Percentiles rank a stretch among this genome's conserved stretches.
Evolutionary conservation across 2,329 filamentous ascomycete species (phyloP).

Genomic region (Diaporthe australafricana): DNA sequence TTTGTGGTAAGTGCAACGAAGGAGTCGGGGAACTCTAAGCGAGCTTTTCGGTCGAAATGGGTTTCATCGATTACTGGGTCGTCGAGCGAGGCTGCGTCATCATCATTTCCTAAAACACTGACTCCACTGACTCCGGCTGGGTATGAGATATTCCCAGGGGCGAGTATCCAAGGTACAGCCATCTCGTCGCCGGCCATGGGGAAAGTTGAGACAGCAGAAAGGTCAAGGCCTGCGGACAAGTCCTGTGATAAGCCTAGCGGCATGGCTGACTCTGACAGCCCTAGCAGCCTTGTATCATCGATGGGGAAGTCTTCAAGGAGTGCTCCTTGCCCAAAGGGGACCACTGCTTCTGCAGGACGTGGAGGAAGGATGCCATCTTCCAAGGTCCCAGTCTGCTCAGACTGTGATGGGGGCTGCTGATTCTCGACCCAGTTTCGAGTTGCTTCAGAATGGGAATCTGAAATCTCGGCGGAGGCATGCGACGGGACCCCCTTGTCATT

Average conservation of each 20-base stretch:
- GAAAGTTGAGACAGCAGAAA: neutral
- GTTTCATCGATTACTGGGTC: conserved; percentile 17
- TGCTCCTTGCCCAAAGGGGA: neutral
- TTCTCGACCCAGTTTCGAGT: conserved; percentile 12
- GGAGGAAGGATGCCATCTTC: neutral
- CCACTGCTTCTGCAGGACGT: neutral
- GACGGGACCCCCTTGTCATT: neutral
- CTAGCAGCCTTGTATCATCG: neutral
- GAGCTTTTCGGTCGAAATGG: conserved; percentile 4
- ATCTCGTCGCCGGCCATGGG: neutral
- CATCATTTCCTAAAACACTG: neutral
- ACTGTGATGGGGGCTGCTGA: neutral
- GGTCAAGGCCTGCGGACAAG: neutral
- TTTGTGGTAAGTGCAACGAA: conserved; percentile 33
- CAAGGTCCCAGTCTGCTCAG: neutral
- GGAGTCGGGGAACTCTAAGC: conserved; percentile 34
- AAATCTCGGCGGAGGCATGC: neutral
- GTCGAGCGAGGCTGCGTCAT: conserved; percentile 14
- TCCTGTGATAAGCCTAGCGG: neutral
- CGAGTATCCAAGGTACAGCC: neutral
- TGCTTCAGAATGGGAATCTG: neutral
- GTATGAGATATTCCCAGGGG: no score
- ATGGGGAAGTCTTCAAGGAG: neutral
- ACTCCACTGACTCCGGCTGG: no score
- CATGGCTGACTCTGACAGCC: neutral